These are phyloP conservation scores for Xylaria palmicola DNA, from an alignment of 495 filamentous ascomycete genomes.

Conservation along the genomic window DNA sequence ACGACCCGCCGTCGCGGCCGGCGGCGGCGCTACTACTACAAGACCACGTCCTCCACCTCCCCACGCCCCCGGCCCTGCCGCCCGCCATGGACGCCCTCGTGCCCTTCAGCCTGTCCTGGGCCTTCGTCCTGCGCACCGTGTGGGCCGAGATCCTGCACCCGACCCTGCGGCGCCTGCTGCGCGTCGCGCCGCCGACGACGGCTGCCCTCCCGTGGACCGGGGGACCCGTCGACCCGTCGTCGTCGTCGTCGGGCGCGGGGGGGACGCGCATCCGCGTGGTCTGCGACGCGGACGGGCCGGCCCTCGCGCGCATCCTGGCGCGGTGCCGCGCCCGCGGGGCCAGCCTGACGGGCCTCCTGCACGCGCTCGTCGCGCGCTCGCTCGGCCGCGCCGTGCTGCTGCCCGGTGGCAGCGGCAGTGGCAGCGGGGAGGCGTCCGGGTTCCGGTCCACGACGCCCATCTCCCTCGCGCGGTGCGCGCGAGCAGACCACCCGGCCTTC, in stretches of 20 bases:
- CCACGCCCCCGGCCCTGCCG: slow-evolving; percentile 10
- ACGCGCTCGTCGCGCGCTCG: slow-evolving; percentile 27
- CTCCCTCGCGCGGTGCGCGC: slow-evolving; percentile 25
- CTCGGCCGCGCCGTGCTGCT: slow-evolving; percentile 18
- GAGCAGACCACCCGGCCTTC: neutral
- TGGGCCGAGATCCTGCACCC: slow-evolving; percentile 19
- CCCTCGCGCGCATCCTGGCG: slow-evolving; percentile 9
- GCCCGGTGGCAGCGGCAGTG: too few relatives aligned
- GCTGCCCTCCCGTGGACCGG: slow-evolving; percentile 27
- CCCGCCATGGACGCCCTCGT: slow-evolving; percentile 26
- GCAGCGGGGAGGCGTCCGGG: neutral
- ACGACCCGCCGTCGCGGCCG: slow-evolving; percentile 2
- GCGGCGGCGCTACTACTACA: slow-evolving; percentile 7
- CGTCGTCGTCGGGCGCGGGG: too few relatives aligned
- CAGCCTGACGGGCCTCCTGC: slow-evolving; percentile 32
- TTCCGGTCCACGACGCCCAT: slow-evolving; percentile 33
- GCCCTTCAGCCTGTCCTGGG: slow-evolving; percentile 24
- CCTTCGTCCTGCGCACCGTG: slow-evolving; percentile 22
- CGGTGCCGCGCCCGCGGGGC: slow-evolving; percentile 21
- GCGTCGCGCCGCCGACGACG: slow-evolving; percentile 6
- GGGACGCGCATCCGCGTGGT: slow-evolving; percentile 22
- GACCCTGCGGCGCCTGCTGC: slow-evolving; percentile 10
- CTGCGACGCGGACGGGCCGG: slow-evolving; percentile 9
- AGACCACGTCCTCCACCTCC: slow-evolving; percentile 18
- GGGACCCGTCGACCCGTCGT: slow-evolving; percentile 15